Conservation (phyloP, 805 yeast species). For the Yamadazyma akitaensis region DNA sequence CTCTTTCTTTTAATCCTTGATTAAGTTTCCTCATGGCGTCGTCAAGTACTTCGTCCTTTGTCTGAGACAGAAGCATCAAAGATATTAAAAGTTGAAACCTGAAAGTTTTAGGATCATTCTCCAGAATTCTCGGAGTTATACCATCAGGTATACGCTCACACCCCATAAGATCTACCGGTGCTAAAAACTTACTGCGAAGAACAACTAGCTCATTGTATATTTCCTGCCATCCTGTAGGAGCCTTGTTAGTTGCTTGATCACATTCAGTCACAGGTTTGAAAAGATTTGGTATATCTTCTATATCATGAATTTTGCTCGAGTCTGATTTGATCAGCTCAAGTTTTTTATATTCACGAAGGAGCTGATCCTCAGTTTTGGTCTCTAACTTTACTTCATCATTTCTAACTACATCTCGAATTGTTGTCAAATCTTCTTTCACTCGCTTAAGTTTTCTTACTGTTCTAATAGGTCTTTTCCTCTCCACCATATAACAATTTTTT, state of each 20-base stretch:
- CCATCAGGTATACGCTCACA: constrained; percentile 60
- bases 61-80: constrained; percentile 85
- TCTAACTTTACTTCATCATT: background rate
- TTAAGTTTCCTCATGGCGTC: constrained; percentile 67
- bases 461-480: background rate
- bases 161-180: constrained; percentile 91
- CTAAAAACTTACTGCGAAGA: constrained; percentile 62
- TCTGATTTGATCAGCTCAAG: background rate
- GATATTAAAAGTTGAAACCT: constrained; percentile 77
- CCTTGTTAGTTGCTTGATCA: constrained; percentile 4
- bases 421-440: background rate
- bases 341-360: too few species aligned
- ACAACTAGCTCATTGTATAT: constrained; percentile 58
- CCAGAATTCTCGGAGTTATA: constrained; percentile 33
- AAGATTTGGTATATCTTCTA: constrained; percentile 6
- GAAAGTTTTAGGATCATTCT: constrained; percentile 34
- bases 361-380: too few species aligned
- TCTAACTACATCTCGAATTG: background rate
- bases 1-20: constrained; percentile 35
- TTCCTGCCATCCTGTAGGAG: constrained; percentile 48
- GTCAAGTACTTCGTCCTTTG: constrained; percentile 83
- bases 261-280: constrained; percentile 4
- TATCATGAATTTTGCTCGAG: background rate
- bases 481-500: background rate
- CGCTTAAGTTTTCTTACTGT: background rate